A percentile compares a stretch with the other conserved stretches of the same genome.
Conservation (phyloP, 768 basidiomycete species). For the Strobilomyces echinocephalus region DNA sequence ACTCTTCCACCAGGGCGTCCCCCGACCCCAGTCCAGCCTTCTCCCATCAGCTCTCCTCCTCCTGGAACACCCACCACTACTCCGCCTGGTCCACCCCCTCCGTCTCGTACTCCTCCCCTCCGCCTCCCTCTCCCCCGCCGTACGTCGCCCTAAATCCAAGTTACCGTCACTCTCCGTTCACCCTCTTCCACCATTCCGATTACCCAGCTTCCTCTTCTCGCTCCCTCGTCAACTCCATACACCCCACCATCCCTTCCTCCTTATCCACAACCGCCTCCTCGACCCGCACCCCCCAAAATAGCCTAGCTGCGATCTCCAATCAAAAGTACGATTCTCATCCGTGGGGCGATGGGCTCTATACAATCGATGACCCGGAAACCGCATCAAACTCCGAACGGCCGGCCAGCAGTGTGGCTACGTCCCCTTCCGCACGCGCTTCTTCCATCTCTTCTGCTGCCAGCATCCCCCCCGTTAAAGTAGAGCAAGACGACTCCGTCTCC, state of each 20-base stretch:
- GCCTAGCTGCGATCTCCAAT: slow-evolving; percentile 11
- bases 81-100: slow-evolving; percentile 14
- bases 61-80: slow-evolving; percentile 21
- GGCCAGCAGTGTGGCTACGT: slow-evolving; percentile 31
- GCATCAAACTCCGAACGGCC: slow-evolving; percentile 33
- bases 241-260: slow-evolving; percentile 15
- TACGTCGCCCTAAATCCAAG: slow-evolving; percentile 15
- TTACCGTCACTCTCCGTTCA: slow-evolving; percentile 25
- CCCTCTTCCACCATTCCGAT: slow-evolving; percentile 18
- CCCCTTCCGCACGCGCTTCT: slow-evolving; percentile 34
- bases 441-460: slow-evolving; percentile 30
- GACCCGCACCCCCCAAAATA: slow-evolving; percentile 13
- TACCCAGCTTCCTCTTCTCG: slow-evolving; percentile 21
- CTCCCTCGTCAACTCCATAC: slow-evolving; percentile 10
- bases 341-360: slow-evolving; percentile 31
- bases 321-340: slow-evolving; percentile 24
- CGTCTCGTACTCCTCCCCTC: slow-evolving; percentile 20
- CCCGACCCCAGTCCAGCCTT: slow-evolving; percentile 16
- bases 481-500: slow-evolving; percentile 25
- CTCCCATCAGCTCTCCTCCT: slow-evolving; percentile 9
- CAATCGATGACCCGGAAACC: slow-evolving; percentile 31
- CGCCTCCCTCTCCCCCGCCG: slow-evolving; percentile 21
- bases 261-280: slow-evolving; percentile 15
- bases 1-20: slow-evolving; percentile 21
- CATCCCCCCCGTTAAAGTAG: slow-evolving; percentile 28